Conservation (phyloP, 2,329 filamentous ascomycete genomes). For the Eutypella sp. region DNA sequence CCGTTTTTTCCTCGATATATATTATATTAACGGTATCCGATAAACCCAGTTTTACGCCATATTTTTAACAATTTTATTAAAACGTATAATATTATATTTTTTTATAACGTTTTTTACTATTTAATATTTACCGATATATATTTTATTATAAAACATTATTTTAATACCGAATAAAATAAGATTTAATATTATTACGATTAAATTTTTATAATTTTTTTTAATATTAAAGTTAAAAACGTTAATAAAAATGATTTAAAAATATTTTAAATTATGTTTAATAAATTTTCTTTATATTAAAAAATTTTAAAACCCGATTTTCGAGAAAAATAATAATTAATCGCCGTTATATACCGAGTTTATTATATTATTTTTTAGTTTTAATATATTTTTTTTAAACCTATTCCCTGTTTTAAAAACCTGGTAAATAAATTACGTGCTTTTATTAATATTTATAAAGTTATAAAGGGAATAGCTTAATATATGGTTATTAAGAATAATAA, state of each 20-base stretch:
- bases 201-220: neutral
- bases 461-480: neutral
- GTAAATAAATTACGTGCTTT: constrained; percentile 2
- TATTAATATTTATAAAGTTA: neutral
- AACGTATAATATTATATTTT: too few species aligned
- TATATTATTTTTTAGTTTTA: too few species aligned
- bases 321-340: neutral
- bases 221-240: neutral
- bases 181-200: neutral
- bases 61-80: neutral
- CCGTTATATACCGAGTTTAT: neutral
- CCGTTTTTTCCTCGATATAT: constrained; percentile 1
- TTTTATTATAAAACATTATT: neutral
- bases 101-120: neutral
- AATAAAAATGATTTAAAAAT: neutral
- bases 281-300: neutral
- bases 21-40: neutral
- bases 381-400: constrained; percentile 1
- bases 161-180: neutral
- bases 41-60: constrained; percentile 2
- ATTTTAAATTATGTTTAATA: neutral
- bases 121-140: neutral
- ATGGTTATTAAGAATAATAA: neutral
- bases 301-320: neutral
- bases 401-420: neutral